Evolutionary conservation across 768 basidiomycete species (phyloP).

Genomic region (Tulasnella sp.): DNA sequence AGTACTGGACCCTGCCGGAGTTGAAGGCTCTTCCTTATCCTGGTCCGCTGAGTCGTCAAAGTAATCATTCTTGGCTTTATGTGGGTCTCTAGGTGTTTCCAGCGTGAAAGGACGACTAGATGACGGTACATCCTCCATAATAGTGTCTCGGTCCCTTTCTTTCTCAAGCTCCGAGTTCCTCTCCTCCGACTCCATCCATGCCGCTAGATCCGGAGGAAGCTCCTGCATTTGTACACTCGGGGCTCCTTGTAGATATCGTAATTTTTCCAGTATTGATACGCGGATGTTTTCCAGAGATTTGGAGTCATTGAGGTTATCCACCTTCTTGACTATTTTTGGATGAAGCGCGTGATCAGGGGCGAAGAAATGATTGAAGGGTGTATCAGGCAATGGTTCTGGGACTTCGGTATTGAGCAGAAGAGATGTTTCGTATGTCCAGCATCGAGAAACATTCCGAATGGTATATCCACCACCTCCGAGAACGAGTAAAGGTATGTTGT

Average conservation of each 20-base stretch:
- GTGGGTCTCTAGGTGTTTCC: conserved; percentile 30
- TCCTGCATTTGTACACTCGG: conserved; percentile 96
- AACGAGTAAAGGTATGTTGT: conserved; percentile 79
- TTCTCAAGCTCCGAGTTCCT: conserved; percentile 44
- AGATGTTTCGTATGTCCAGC: conserved; percentile 97
- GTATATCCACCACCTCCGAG: conserved; percentile 95
- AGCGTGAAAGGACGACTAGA: conserved; percentile 23
- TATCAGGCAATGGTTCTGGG: conserved; percentile 75
- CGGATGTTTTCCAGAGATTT: conserved; percentile 77
- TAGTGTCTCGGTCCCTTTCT: conserved; percentile 23
- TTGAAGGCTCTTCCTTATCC: not conserved
- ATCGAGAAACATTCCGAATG: conserved; percentile 93
- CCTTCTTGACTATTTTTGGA: conserved; percentile 78
- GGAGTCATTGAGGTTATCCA: conserved; percentile 84
- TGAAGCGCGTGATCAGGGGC: conserved; percentile 86
- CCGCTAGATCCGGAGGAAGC: conserved; percentile 83
- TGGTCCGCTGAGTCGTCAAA: conserved; percentile 58
- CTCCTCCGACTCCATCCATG: conserved; percentile 54
- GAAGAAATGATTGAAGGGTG: conserved; percentile 88
- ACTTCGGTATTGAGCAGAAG: conserved; percentile 75
- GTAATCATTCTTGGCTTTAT: conserved; percentile 48
- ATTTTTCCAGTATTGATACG: conserved; percentile 70
- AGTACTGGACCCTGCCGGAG: not conserved
- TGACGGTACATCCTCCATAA: conserved; percentile 39
- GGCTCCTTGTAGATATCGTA: conserved; percentile 86